phyloP scores from a whole-genome alignment of 2,329 filamentous ascomycete genomes.

The Trichoderma lentiforme region DNA sequence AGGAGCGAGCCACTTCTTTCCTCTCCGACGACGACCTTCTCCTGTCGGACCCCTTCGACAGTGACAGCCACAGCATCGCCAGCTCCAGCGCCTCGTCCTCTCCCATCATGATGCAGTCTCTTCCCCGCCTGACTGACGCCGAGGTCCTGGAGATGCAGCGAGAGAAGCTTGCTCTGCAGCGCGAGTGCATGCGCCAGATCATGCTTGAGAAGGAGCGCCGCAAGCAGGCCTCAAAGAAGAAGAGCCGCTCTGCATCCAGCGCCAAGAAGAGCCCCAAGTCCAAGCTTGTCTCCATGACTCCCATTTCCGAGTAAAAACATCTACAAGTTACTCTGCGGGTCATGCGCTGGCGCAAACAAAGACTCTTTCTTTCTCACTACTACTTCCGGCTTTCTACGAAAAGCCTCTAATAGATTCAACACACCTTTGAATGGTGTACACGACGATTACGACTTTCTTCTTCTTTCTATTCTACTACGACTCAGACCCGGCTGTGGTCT shows the following conservation, averaged over 20 bases:
- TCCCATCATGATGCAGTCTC: constrained; percentile 30
- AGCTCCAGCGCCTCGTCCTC: constrained; percentile 43
- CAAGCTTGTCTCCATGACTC: constrained; percentile 50
- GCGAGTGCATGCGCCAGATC: constrained; percentile 50
- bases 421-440: background rate
- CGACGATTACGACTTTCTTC: background rate
- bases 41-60: constrained; percentile 48
- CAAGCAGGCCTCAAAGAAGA: constrained; percentile 37
- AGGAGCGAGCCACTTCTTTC: constrained; percentile 51
- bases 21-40: constrained; percentile 64
- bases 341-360: constrained; percentile 7
- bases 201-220: constrained; percentile 55
- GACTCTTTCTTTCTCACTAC: background rate
- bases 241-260: constrained; percentile 36
- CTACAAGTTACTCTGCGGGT: background rate
- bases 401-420: constrained; percentile 5
- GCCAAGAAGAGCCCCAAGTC: constrained; percentile 51
- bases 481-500: background rate
- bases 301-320: constrained; percentile 46
- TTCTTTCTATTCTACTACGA: background rate
- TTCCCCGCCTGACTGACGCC: constrained; percentile 41
- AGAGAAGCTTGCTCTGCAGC: constrained; percentile 49
- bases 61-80: constrained; percentile 48
- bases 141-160: constrained; percentile 50
- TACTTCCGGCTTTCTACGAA: background rate